Evolutionary conservation across 345 rosid genomes (phyloP), one percentile per base, ranked within the genome.

Genomic region (Aegle marmelos): DNA sequence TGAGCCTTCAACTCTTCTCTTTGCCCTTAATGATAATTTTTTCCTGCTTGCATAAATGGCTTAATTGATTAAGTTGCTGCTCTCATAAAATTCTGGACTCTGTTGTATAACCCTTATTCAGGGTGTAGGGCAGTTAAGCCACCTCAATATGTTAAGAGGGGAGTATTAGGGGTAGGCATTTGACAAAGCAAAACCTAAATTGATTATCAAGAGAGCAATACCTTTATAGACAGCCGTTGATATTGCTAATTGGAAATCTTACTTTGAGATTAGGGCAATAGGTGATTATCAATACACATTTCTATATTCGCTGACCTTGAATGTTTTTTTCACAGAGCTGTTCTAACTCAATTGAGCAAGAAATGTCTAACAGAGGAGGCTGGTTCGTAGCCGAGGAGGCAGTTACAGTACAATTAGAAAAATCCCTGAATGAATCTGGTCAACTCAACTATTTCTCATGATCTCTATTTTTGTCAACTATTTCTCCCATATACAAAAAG

Each of bases 331-430:
- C 73, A 58, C 89, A 95, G 98, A 87, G 86, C 79, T 95, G 98
- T 59, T 82, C 80, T 9, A 75, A 76, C 62, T 33, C 85, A n/a
- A 64, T 54, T 67, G 73, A 80, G 22, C 50, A 64, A 76, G 81
- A 78, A 58, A 73, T 57, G 24, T 69, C 76, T 68, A 69, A 14
- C 50, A 30, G 11, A 34, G 85, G 83, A 0, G 89, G 83, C 31
- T 94, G 98, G 98, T 48, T 78, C 58, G 83, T 85, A 62, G 83
- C 88, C 2, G 93, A 90, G 88, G 95, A 90, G 83, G 83, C 74
- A 57, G 79, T 89, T 62, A 60, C 83, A 7, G 86, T 89, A 56
- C 97, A 96, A 79, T 81, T 82, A 7, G 98, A 92, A 87, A 81
- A 83, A 71, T 63, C 87, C 10, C 59, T 86, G 28, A 67, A 85